A percentile compares a stretch with the other conserved stretches of the same genome.
Evolutionary conservation across 306 rosid genomes (phyloP).

Genomic region (Senna tora): DNA sequence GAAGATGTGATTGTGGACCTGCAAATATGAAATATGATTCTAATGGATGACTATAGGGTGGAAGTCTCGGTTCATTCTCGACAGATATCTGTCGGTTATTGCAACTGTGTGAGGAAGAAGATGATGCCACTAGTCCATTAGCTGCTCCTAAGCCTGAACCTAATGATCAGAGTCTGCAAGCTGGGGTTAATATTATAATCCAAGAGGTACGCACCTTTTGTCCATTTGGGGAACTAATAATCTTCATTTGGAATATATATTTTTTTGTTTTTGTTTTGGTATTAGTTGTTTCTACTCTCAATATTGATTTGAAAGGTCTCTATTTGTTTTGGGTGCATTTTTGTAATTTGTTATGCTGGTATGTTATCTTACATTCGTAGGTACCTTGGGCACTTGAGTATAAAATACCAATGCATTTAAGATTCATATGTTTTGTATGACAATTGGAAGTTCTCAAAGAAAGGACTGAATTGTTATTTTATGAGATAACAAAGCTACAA

Average conservation of each 20-base stretch:
- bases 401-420: too few species aligned
- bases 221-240: slow-evolving; percentile 9
- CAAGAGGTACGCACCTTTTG: slow-evolving; percentile 62
- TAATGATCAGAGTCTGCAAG: slow-evolving; percentile 66
- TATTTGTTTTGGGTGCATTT: slow-evolving; percentile 24
- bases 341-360: neutral
- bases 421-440: neutral
- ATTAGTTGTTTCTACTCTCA: slow-evolving; percentile 10
- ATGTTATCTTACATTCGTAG: neutral
- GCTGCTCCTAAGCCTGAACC: slow-evolving; percentile 80
- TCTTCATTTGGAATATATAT: neutral
- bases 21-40: slow-evolving; percentile 51
- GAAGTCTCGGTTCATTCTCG: slow-evolving; percentile 95
- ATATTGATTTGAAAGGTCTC: slow-evolving; percentile 3
- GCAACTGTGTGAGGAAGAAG: slow-evolving; percentile 98
- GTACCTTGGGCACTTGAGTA: neutral
- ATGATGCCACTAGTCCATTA: slow-evolving; percentile 96
- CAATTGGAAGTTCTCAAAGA: neutral
- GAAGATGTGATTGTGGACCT: slow-evolving; percentile 22
- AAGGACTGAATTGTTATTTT: neutral
- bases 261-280: neutral
- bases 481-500: neutral
- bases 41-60: slow-evolving; percentile 71
- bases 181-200: slow-evolving; percentile 58
- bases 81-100: slow-evolving; percentile 86